Base-by-base conservation (phyloP, 352 stramenopile genomes). In the Phytopythium delawarense region DNA sequence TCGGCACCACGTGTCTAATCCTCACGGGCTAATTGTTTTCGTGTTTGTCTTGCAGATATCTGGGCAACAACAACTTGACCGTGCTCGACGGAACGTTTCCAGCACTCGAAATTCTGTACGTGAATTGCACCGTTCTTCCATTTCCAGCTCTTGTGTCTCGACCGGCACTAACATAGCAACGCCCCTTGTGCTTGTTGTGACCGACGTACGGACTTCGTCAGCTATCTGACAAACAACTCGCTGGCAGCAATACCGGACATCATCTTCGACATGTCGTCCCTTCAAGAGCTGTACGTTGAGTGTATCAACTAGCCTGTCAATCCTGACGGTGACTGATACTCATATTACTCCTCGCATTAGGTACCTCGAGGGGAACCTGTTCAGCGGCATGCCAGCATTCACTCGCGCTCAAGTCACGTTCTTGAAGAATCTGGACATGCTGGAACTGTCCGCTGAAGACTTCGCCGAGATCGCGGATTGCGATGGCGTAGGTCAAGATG, bases 361-460 rank as follows among this genome's bases (percentile, higher is more conserved):
- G 8, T 21, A 57, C 51, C 9, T 57, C 18, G 8, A 5, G 13
- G 51, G 51, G 7, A 57, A 57, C n/a, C 34, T 30, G 34, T 23
- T 45, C 15, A 20, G 42, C 25, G 51, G 51, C 30, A 57, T 57
- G 51, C 51, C 51, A 7, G 42, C 51, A 18, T 57, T 57, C 51
- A 57, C 51, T 7, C 28, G 51, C 28, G 28, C 51, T 7, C 51
- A 57, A 21, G 51, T 57, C 16, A 57, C 51, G 16, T 57, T 57
- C 34, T 20, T 57, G 16, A 18, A 46, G 18, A 20, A 9, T 7
- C n/a, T 57, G 7, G 7, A 9, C 16, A 32, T 45, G 16, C 32
- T 57, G 2, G 34, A 46, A 11, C 51, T 57, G 30, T 18, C 21
- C 30, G 28, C 25, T 20, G 21, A 42, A 32, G 51, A 57, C 51